Percentiles rank a stretch among this genome's conserved stretches.
phyloP scores from a whole-genome alignment of 2,329 filamentous ascomycete genomes.

The Acephala macrosclerotiorum region DNA sequence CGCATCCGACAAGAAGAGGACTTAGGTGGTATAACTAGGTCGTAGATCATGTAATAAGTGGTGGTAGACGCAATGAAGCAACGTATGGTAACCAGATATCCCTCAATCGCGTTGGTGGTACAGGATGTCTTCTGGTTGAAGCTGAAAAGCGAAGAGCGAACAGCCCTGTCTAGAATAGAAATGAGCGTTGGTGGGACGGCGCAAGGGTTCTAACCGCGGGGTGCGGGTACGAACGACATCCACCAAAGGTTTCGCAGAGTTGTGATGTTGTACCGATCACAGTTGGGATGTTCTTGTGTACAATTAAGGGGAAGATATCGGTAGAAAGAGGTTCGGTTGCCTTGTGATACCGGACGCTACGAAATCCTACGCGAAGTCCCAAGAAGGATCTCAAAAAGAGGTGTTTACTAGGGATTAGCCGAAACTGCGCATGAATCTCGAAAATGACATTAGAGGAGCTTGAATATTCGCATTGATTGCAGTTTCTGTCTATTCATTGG shows the following conservation, averaged over 20 bases:
- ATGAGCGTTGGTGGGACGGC: background rate
- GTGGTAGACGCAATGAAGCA: background rate
- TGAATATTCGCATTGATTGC: background rate
- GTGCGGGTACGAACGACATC: background rate
- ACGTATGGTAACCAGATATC: conserved; percentile 1
- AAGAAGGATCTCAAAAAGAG: background rate
- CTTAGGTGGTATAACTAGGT: background rate
- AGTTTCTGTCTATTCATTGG: background rate
- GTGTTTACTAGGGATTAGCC: background rate
- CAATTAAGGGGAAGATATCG: background rate
- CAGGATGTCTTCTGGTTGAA: background rate
- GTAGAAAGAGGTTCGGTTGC: conserved; percentile 5
- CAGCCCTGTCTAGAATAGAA: conserved; percentile 14
- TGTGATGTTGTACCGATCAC: background rate
- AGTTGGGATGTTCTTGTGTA: background rate
- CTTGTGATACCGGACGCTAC: conserved; percentile 9
- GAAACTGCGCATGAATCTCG: background rate
- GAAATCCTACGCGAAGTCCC: background rate
- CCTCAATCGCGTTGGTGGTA: conserved; percentile 13
- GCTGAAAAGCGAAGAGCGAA: background rate
- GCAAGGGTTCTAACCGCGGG: background rate
- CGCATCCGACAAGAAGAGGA: background rate
- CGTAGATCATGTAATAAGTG: conserved; percentile 14
- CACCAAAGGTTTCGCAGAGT: background rate
- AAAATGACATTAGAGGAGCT: background rate